phyloP scores from a whole-genome alignment of 768 basidiomycete species.

The Lactarius akahatsu region DNA sequence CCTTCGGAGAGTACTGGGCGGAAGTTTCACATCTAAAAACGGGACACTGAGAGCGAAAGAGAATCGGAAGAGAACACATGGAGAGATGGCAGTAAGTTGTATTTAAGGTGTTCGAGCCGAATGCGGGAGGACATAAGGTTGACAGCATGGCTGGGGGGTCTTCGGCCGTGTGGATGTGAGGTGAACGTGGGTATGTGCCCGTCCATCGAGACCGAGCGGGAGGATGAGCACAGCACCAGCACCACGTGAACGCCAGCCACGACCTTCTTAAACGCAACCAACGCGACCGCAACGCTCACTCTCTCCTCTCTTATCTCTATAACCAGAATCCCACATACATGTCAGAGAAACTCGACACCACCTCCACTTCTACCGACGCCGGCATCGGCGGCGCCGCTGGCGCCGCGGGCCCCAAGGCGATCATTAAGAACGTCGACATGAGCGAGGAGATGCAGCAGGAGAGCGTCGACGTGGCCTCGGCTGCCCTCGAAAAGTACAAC shows the following conservation, averaged over 20 bases:
- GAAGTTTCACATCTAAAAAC: neutral
- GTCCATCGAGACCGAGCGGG: neutral
- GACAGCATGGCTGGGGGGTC: neutral
- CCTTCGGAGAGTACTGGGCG: neutral
- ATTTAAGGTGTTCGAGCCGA: neutral
- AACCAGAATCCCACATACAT: constrained; percentile 24
- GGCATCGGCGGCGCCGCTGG: constrained; percentile 38
- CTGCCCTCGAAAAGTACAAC: constrained; percentile 85
- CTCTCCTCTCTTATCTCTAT: neutral
- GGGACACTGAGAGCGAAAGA: neutral
- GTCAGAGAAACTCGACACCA: constrained; percentile 54
- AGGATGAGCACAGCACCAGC: constrained; percentile 8
- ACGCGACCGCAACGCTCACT: neutral
- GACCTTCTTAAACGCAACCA: constrained; percentile 4
- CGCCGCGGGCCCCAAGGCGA: constrained; percentile 63
- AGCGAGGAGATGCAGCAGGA: constrained; percentile 95
- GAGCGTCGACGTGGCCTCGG: constrained; percentile 81
- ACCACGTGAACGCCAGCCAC: neutral
- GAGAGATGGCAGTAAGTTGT: neutral
- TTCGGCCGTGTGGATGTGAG: neutral
- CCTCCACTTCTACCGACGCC: constrained; percentile 55
- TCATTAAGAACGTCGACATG: constrained; percentile 98
- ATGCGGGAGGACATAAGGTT: neutral
- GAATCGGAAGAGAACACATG: neutral
- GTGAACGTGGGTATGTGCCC: neutral